Conservation (phyloP, 495 filamentous ascomycete species). For the Penicillium flavigenum region DNA sequence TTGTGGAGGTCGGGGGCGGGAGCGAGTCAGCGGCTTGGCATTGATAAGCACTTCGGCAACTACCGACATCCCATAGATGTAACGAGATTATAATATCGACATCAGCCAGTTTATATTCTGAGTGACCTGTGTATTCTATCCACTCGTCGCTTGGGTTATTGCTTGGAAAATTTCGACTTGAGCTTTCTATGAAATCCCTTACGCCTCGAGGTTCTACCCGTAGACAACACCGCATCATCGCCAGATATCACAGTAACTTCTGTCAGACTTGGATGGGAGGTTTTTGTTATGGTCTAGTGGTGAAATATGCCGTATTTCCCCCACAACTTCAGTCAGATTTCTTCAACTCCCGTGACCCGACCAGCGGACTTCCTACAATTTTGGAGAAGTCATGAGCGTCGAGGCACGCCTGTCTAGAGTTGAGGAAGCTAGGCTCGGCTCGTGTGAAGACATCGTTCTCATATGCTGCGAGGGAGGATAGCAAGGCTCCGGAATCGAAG, state of each 20-base stretch:
- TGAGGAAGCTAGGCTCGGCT: conserved; percentile 50
- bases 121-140: not conserved
- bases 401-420: conserved; percentile 59
- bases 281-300: too few species aligned
- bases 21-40: conserved; percentile 6
- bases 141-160: not conserved
- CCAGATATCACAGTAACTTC: too few species aligned
- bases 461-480: conserved; percentile 43
- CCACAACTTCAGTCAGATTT: not conserved
- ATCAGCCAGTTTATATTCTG: not conserved
- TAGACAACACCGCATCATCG: too few species aligned
- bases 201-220: too few species aligned
- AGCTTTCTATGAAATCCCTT: not conserved
- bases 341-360: conserved; percentile 17
- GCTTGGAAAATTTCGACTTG: not conserved
- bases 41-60: not conserved
- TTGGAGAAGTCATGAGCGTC: conserved; percentile 60
- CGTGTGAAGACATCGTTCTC: conserved; percentile 53
- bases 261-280: too few species aligned
- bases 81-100: not conserved
- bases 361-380: conserved; percentile 40
- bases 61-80: not conserved
- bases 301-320: too few species aligned
- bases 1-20: not conserved
- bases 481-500: conserved; percentile 15